Percentiles rank a stretch among this genome's conserved stretches.
Evolutionary conservation across 2,329 filamentous ascomycete species (phyloP).

Genomic region (Sarocladiaceae sp.): DNA sequence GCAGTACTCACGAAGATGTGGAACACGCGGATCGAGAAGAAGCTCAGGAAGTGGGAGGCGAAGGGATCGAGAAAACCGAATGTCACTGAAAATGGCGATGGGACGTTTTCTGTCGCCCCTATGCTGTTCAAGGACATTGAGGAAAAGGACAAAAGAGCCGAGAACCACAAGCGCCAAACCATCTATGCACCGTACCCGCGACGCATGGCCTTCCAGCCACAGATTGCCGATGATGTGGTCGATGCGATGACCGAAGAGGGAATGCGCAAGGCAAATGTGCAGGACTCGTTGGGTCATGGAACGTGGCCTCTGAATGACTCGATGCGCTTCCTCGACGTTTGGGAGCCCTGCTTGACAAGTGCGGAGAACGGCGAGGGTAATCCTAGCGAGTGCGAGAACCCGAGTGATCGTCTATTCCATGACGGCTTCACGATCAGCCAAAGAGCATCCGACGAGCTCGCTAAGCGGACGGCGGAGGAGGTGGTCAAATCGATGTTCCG

Average conservation of each 20-base stretch:
- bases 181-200: slow-evolving; percentile 27
- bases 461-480: slow-evolving; percentile 13
- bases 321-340: slow-evolving; percentile 34
- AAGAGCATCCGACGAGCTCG: slow-evolving; percentile 21
- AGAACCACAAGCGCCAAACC: slow-evolving; percentile 12
- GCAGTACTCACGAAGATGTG: slow-evolving; percentile 42
- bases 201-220: slow-evolving; percentile 36
- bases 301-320: slow-evolving; percentile 22
- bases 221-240: slow-evolving; percentile 32
- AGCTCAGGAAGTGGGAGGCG: slow-evolving; percentile 37
- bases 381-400: slow-evolving; percentile 30
- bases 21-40: slow-evolving; percentile 38
- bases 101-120: slow-evolving; percentile 12
- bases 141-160: slow-evolving; percentile 11
- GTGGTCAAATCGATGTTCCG: slow-evolving; percentile 13
- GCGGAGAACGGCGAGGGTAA: slow-evolving; percentile 6
- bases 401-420: slow-evolving; percentile 45
- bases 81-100: slow-evolving; percentile 19
- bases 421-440: slow-evolving; percentile 40
- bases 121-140: slow-evolving; percentile 11
- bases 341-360: slow-evolving; percentile 33
- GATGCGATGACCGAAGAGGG: slow-evolving; percentile 42
- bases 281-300: slow-evolving; percentile 39
- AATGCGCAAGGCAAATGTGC: slow-evolving; percentile 33
- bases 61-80: slow-evolving; percentile 36